Evolutionary conservation across 2,329 filamentous ascomycete genomes (phyloP).

Genomic region (Aspergillus glaucus): DNA sequence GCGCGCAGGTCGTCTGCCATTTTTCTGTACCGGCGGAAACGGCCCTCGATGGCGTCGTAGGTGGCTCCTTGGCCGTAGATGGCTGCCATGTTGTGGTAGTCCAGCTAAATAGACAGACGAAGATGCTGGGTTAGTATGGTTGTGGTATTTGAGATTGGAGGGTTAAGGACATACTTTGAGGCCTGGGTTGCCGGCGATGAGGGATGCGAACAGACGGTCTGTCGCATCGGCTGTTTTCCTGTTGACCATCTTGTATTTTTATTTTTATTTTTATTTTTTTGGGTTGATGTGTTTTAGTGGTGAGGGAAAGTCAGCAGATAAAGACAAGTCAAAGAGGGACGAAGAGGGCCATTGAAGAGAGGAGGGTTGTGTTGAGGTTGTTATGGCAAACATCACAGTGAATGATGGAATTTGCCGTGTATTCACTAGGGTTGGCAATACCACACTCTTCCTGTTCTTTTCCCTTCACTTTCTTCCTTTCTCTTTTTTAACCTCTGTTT

Average conservation of each 20-base stretch:
- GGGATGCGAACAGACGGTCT: slow-evolving; percentile 19
- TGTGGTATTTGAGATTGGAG: not conserved
- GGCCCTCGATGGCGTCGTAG: slow-evolving; percentile 44
- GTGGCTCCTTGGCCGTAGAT: slow-evolving; percentile 43
- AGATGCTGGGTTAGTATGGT: not conserved
- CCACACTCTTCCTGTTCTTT: not conserved
- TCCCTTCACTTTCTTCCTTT: not conserved
- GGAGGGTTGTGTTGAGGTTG: not conserved
- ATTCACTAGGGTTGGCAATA: not conserved
- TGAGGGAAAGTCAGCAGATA: not conserved
- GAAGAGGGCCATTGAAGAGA: not conserved
- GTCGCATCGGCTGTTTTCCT: slow-evolving; percentile 21
- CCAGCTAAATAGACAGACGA: slow-evolving; percentile 29
- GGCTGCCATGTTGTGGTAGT: slow-evolving; percentile 38
- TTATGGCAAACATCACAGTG: not conserved
- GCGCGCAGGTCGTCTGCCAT: slow-evolving; percentile 30
- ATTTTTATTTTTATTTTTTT: slow-evolving; percentile 2
- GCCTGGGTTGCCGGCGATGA: slow-evolving; percentile 22
- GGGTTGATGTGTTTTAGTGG: not conserved
- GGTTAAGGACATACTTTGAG: slow-evolving; percentile 15
- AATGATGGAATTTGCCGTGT: not conserved
- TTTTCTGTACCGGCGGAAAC: slow-evolving; percentile 42
- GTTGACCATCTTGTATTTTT: slow-evolving; percentile 20
- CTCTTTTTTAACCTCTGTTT: not conserved
- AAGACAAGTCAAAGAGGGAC: slow-evolving; percentile 2